phyloP scores from a whole-genome alignment of 228 moss, liverwort and hornwort species.

The Sphagnum magellanicum region DNA sequence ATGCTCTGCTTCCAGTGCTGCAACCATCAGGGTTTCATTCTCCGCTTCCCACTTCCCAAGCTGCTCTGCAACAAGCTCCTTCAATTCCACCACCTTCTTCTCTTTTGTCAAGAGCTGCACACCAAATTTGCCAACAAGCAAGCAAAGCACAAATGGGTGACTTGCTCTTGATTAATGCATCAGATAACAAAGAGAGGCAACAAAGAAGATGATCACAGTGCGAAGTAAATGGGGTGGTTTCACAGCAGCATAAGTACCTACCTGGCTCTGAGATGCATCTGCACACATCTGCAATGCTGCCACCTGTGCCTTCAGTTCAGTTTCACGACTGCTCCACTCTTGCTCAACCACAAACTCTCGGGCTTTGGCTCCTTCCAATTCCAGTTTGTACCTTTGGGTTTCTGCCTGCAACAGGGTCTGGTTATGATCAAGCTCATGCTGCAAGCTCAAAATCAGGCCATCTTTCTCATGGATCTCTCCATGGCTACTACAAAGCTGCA shows the following conservation, averaged over 20 bases:
- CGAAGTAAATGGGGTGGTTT: too few species aligned
- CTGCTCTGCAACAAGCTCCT: conserved; percentile 20
- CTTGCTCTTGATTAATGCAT: too few species aligned
- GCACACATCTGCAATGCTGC: conserved; percentile 11
- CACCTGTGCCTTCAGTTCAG: conserved; percentile 15
- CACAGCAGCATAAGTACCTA: background rate
- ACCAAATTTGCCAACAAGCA: background rate
- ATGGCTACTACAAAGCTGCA: conserved; percentile 10
- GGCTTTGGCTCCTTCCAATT: conserved; percentile 11
- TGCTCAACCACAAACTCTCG: conserved; percentile 19
- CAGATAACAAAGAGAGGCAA: too few species aligned
- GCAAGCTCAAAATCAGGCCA: conserved; percentile 11
- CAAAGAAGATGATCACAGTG: too few species aligned
- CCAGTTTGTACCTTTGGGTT: conserved; percentile 15
- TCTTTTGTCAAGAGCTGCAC: conserved; percentile 29
- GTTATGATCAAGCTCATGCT: conserved; percentile 13
- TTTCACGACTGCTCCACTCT: conserved; percentile 27
- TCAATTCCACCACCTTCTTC: conserved; percentile 12
- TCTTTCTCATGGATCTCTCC: conserved; percentile 17
- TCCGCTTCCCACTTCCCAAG: conserved; percentile 27
- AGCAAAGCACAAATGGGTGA: background rate
- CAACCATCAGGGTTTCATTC: conserved; percentile 18
- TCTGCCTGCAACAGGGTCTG: conserved; percentile 18
- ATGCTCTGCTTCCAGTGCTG: conserved; percentile 14
- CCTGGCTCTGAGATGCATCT: conserved; percentile 20